Evolutionary conservation across 306 rosid species (phyloP).

Genomic region (Quercus aquifolioides): DNA sequence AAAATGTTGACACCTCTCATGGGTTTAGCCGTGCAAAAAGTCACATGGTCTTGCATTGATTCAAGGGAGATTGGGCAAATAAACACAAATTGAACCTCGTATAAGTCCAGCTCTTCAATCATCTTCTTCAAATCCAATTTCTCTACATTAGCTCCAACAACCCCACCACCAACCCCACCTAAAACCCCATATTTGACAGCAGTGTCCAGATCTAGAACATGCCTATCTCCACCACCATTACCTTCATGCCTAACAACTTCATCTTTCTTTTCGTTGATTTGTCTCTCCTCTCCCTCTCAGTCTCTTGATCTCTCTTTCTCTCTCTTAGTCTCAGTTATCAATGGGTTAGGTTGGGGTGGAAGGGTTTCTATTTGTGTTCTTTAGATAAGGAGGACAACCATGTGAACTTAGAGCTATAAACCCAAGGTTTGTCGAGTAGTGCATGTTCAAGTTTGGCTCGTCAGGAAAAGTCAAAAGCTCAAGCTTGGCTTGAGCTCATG

Average conservation of each 20-base stretch:
- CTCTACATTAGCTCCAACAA: conserved; percentile 37
- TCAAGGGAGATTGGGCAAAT: conserved; percentile 69
- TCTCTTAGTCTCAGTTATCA: too few species aligned
- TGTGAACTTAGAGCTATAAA: too few species aligned
- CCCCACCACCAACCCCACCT: conserved; percentile 25
- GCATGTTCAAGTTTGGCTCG: too few species aligned
- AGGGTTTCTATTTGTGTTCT: too few species aligned
- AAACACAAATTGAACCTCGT: conserved; percentile 61
- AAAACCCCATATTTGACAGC: conserved; percentile 62
- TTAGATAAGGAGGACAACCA: too few species aligned
- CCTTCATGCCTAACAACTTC: conserved; percentile 49
- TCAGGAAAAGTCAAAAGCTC: too few species aligned
- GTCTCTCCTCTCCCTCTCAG: too few species aligned
- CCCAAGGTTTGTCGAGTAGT: too few species aligned
- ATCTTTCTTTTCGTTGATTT: conserved; percentile 9
- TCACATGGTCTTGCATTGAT: conserved; percentile 81
- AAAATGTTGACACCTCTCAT: conserved; percentile 70
- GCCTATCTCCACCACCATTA: conserved; percentile 20
- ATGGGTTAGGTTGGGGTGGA: too few species aligned
- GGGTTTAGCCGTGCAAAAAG: conserved; percentile 78
- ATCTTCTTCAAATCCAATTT: conserved; percentile 69
- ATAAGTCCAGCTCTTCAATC: conserved; percentile 64
- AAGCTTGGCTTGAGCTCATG: too few species aligned
- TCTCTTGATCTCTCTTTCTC: too few species aligned
- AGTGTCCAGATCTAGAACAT: conserved; percentile 69